Evolutionary conservation across 2,329 filamentous ascomycete genomes (phyloP), one percentile per base, ranked within the genome.

Genomic region (Mariannaea elegans): DNA sequence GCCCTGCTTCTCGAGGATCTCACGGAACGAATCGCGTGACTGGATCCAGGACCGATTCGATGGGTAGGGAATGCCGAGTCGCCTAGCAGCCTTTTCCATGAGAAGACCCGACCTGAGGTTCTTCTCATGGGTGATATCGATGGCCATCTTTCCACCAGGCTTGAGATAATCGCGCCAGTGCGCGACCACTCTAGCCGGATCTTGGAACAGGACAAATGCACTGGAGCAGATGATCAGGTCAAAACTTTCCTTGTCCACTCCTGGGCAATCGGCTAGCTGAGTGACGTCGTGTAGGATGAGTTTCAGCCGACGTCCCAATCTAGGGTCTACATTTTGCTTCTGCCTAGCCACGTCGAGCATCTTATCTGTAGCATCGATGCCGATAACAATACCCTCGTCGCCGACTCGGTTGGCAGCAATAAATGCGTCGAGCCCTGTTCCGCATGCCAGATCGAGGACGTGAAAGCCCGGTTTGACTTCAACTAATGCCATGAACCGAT

Each of bases 51-150:
- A 44, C 16, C 72, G 58, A 24, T 72, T 69, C 6, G 70, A 69
- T 3, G 74, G 74, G 23, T 70, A 75, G 6, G 57, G 41, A 7
- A 70, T 38, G 1, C 65, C 67, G 41, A 75, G 16, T 12, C 66
- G 53, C 12, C 53, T 61, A 10, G 69, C 70, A 1, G 71, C 68
- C 1, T 58, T 64, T 52, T 76, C 73, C 39, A 77, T 44, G 2
- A 75, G 21, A 10, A 66, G 13, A 0, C 69, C 70, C 1, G 65
- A 27, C 9, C 63, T 67, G 29, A 73, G 58, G 38, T 68, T 75
- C 14, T 65, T 44, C 59, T 76, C 72, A 48, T 76, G 73, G 12
- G 72, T 65, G n/a, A 76, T 63, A 42, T 77, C 75, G 27, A 76
- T 68, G 8, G 66, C 70, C 48, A 76, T 50, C 12, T 54, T 64